Base-by-base conservation (phyloP, 164 flowering plant species). In the Litsea cubeba region DNA sequence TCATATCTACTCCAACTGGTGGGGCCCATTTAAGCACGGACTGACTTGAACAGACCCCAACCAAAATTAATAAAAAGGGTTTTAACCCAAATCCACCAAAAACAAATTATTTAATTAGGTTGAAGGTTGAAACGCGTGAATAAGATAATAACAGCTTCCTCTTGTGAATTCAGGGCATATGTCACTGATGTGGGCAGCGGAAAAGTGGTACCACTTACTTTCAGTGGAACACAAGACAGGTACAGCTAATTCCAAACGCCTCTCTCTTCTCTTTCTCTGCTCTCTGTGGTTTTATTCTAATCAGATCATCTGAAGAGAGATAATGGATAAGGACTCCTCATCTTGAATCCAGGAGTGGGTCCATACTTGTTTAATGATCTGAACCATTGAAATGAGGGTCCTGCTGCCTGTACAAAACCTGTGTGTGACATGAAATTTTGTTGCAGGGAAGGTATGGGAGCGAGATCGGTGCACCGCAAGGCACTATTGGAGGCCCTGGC, bases 401-500 rank as follows among this genome's bases (percentile, higher is more conserved):
- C 22, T 57, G 15, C 17, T 15, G 18, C 22, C 12, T 18, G 62
- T 18, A 17, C 25, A 63, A 63, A 12, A 10, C 0, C 1, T 10
- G 2, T 12, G 15, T 63, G 24, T 12, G 23, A 10, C 10, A 15
- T 8, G 60, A 5, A 5, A 1, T 0, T 26, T 25, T 40, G 6
- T 50, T 64, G 30, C 74, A 73, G 78, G 64, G 72, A 50, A 1
- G 58, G 63, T 11, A 7, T n/a, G 25, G 80, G 78, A 12, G 24
- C 65, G 4, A 79, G 79, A 32, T 8, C 66, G 2, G 82, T 85
- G 7, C 84, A 79, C 50, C 82, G 86, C 15, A 81, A 66, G 50
- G 68, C 69, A 30, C 50, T 86, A 23, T 49, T 86, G 3, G 77
- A 79, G 75, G 76, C 84, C 12, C 67, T 86, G 69, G 88, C 85